phyloP scores from a whole-genome alignment of 805 yeast genomes.

The Ogataea trehaloabstinens region DNA sequence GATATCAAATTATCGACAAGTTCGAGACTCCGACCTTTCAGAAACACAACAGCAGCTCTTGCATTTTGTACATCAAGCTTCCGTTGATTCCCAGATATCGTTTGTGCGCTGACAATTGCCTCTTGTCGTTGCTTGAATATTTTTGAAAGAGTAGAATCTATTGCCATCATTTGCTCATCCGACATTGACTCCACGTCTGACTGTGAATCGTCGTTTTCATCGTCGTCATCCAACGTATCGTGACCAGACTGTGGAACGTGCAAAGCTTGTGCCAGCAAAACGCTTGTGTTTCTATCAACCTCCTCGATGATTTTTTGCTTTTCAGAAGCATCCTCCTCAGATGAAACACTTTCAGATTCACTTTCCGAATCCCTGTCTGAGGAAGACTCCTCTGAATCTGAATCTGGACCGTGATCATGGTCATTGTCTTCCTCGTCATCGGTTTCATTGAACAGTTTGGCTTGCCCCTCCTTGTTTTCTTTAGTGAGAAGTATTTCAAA shows the following conservation, averaged over 20 bases:
- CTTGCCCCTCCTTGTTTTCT: slow-evolving; percentile 82
- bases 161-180: slow-evolving; percentile 94
- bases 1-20: slow-evolving; percentile 63
- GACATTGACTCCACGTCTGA: slow-evolving; percentile 83
- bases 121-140: slow-evolving; percentile 83
- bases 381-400: slow-evolving; percentile 28
- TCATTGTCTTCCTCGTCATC: slow-evolving; percentile 45
- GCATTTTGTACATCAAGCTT: slow-evolving; percentile 78
- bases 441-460: slow-evolving; percentile 66
- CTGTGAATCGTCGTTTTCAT: slow-evolving; percentile 50
- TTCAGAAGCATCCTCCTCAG: slow-evolving; percentile 34
- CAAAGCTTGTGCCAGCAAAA: slow-evolving; percentile 67
- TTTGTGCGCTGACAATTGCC: slow-evolving; percentile 47
- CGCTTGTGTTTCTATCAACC: slow-evolving; percentile 46
- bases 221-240: slow-evolving; percentile 40
- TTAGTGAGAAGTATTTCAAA: slow-evolving; percentile 58
- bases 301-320: slow-evolving; percentile 32
- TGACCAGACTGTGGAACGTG: slow-evolving; percentile 49
- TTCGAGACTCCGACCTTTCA: slow-evolving; percentile 78
- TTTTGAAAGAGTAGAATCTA: slow-evolving; percentile 77
- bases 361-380: slow-evolving; percentile 17
- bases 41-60: slow-evolving; percentile 70
- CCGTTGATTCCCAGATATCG: slow-evolving; percentile 59
- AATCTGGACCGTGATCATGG: slow-evolving; percentile 44
- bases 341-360: slow-evolving; percentile 35